Evolutionary conservation across 2,329 filamentous ascomycete species (phyloP), one percentile per base, ranked within the genome.

Genomic region (Fusarium subglutinans): DNA sequence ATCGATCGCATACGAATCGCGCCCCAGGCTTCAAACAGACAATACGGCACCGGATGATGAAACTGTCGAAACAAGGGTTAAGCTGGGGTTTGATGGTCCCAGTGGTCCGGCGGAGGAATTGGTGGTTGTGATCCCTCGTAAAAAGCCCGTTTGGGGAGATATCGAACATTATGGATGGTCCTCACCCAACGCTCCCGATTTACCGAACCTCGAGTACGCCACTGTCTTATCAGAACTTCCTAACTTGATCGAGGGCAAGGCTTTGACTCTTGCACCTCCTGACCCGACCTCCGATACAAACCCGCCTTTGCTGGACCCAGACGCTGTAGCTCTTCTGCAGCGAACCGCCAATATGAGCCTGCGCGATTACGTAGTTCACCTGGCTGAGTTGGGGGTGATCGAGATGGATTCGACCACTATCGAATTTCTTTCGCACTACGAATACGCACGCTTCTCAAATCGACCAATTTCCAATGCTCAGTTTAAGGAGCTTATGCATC

Each of bases 91-190:
- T 18, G 80, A 79, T 77, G 87, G 73, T 79, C 84, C 78, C 58
- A 81, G 64, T 63, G 82, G 82, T 10, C 78, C 78, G 20, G 82
- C 82, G 33, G 81, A 83, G 47, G 82, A 83, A 38, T 77, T 84
- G 62, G 83, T 82, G 30, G 82, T 87, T 72, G 80, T 86, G 48
- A 89, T 92, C 33, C 83, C 86, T 11, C 82, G 82, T 14, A 80
- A 89, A 84, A 73, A 79, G n/a, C 82, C 86, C 5, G 85, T 90
- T 28, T 98, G 96, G 96, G 94, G 94, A 28, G 84, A 90, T n/a
- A 90, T 98, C 59, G 90, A 93, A 68, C 96, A 99, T 80, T 87
- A 91, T 22, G 96, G 96, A 58, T 98, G 96, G 96, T 92, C 93
- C 5, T 93, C 94, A 5, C 96, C 96, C 11, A 88, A 89, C 37